Evolutionary conservation across 2,329 filamentous ascomycete genomes (phyloP).

Genomic region (Cladosporium sphaerospermum): DNA sequence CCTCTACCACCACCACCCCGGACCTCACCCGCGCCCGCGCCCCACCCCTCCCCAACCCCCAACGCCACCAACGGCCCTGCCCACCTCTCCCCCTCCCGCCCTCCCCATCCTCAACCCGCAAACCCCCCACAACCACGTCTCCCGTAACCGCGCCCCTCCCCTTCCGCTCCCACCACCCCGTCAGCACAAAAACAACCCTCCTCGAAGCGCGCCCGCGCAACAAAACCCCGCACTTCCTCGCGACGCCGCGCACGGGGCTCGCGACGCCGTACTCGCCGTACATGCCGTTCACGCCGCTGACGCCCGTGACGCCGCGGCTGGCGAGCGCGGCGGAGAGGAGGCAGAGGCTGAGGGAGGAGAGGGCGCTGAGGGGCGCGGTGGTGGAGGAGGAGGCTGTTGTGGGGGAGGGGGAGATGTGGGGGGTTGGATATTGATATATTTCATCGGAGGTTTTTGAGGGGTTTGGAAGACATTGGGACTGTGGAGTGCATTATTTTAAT

Average conservation of each 20-base stretch:
- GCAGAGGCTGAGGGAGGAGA: constrained; percentile 58
- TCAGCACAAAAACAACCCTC: constrained; percentile 39
- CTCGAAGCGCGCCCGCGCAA: constrained; percentile 31
- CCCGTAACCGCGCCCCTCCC: neutral
- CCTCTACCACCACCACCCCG: neutral
- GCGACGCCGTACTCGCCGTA: constrained; percentile 72
- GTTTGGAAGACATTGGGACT: neutral
- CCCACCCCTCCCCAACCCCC: constrained; percentile 23
- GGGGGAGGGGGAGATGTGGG: constrained; percentile 59
- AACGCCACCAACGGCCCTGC: constrained; percentile 11
- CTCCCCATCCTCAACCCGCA: neutral
- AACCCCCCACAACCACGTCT: neutral
- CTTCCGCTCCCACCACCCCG: constrained; percentile 12
- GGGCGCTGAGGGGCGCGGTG: constrained; percentile 48
- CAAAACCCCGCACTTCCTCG: constrained; percentile 22
- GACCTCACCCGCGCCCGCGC: constrained; percentile 22
- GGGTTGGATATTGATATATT: constrained; percentile 18
- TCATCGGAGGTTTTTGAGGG: too few relatives aligned
- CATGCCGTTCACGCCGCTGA: constrained; percentile 68
- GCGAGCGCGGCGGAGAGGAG: constrained; percentile 66
- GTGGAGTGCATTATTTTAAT: neutral
- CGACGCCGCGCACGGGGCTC: constrained; percentile 48
- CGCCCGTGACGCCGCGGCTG: constrained; percentile 70
- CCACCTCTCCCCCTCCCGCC: neutral
- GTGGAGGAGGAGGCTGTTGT: constrained; percentile 54